These are phyloP conservation scores for Boletus barrowsii DNA, from an alignment of 768 basidiomycete species.

Conservation along the genomic window DNA sequence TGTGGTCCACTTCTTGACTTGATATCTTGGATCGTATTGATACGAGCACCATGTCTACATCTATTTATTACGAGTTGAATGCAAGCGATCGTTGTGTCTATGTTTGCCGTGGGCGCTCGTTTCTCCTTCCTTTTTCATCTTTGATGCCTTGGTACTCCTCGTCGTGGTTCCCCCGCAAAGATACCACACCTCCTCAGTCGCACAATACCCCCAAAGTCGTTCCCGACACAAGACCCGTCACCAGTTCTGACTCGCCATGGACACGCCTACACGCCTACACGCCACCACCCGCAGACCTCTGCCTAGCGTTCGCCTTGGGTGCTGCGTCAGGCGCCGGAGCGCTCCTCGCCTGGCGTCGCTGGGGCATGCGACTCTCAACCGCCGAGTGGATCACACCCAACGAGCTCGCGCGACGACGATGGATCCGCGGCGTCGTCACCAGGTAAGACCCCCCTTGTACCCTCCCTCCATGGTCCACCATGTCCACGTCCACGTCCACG, in stretches of 20 bases:
- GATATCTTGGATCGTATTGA: too few relatives aligned
- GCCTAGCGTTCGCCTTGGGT: conserved; percentile 16
- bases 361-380: conserved; percentile 57
- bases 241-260: not conserved
- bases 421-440: conserved; percentile 81
- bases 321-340: conserved; percentile 8
- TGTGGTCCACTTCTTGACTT: not conserved
- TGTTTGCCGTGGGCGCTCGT: too few relatives aligned
- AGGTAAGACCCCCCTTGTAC: conserved; percentile 45
- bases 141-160: conserved; percentile 1
- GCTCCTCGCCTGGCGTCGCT: conserved; percentile 43
- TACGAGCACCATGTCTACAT: not conserved
- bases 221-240: too few relatives aligned
- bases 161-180: conserved; percentile 10
- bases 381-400: conserved; percentile 70
- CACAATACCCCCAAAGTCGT: too few relatives aligned
- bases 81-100: not conserved
- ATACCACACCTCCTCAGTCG: not conserved
- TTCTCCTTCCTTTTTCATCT: not conserved
- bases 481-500: too few relatives aligned
- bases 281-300: not conserved
- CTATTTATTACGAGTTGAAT: not conserved
- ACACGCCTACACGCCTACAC: not conserved
- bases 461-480: too few relatives aligned
- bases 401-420: conserved; percentile 52